Evolutionary conservation across 2,329 filamentous ascomycete species (phyloP).

Genomic region (Intubia oerlemansii): DNA sequence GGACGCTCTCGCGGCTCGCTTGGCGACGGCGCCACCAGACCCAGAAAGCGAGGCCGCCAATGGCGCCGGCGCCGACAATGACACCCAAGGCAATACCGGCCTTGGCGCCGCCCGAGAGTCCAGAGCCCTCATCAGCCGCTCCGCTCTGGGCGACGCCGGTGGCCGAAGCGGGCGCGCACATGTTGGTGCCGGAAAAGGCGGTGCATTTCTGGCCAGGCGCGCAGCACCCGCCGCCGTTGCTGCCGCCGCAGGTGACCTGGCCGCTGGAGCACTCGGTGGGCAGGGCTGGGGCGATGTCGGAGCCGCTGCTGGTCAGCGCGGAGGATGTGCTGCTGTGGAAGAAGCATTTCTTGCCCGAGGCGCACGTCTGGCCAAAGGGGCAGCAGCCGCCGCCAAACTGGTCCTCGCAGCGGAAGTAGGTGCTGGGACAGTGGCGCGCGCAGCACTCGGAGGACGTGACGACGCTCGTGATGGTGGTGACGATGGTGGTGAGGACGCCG

Average conservation of each 20-base stretch:
- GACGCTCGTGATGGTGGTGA: constrained; percentile 10
- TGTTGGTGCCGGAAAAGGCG: too few species aligned
- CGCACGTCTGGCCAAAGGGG: constrained; percentile 21
- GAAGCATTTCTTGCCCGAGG: constrained; percentile 14
- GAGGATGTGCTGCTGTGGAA: constrained; percentile 7
- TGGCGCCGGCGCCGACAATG: constrained; percentile 18
- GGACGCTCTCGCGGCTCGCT: constrained; percentile 1
- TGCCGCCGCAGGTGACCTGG: constrained; percentile 22
- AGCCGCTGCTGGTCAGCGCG: neutral
- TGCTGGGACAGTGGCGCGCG: constrained; percentile 17
- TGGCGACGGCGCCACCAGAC: constrained; percentile 17
- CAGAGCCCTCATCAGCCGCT: constrained; percentile 3
- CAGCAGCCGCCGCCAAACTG: constrained; percentile 28
- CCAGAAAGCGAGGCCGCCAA: constrained; percentile 24
- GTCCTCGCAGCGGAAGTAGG: constrained; percentile 22
- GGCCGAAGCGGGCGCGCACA: too few species aligned
- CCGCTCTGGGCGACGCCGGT: constrained; percentile 9
- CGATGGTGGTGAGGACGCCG: constrained; percentile 7
- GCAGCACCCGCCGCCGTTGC: constrained; percentile 29
- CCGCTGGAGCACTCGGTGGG: constrained; percentile 22
- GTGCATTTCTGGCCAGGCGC: constrained; percentile 21
- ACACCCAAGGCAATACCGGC: constrained; percentile 35
- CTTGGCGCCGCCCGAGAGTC: constrained; percentile 27
- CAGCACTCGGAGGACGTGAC: constrained; percentile 16
- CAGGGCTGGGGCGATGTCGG: constrained; percentile 13